Evolutionary conservation across 2,329 filamentous ascomycete species (phyloP).

Genomic region (Orbilia quercus): DNA sequence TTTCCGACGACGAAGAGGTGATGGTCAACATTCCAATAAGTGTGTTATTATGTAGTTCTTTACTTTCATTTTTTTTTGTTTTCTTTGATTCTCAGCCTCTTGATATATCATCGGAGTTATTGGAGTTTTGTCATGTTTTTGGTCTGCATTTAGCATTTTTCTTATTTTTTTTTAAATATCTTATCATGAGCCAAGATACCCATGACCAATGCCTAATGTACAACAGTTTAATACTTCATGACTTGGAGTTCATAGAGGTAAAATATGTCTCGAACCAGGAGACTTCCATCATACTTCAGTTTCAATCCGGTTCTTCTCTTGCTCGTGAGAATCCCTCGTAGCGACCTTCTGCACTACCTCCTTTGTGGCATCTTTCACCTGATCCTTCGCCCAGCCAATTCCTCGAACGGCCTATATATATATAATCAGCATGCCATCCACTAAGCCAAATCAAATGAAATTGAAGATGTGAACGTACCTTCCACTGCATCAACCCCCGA

Average conservation of each 20-base stretch:
- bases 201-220: neutral
- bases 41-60: slow-evolving; percentile 32
- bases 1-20: neutral
- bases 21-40: neutral
- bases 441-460: neutral
- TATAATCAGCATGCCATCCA: neutral
- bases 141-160: no score
- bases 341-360: slow-evolving; percentile 61
- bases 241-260: neutral
- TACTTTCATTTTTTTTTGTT: slow-evolving; percentile 2
- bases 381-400: slow-evolving; percentile 71
- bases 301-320: slow-evolving; percentile 72
- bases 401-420: slow-evolving; percentile 67
- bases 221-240: slow-evolving; percentile 1
- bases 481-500: slow-evolving; percentile 79
- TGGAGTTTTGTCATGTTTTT: neutral
- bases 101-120: neutral
- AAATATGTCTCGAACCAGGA: neutral
- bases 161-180: no score
- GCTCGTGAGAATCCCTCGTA: slow-evolving; percentile 69
- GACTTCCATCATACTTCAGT: slow-evolving; percentile 71
- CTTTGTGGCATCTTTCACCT: slow-evolving; percentile 67
- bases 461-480: slow-evolving; percentile 58
- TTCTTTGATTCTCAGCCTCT: neutral
- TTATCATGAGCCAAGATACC: neutral